Percentiles rank a stretch among this genome's conserved stretches.
phyloP scores from a whole-genome alignment of 495 filamentous ascomycete species.

The Penicillium odoratum region DNA sequence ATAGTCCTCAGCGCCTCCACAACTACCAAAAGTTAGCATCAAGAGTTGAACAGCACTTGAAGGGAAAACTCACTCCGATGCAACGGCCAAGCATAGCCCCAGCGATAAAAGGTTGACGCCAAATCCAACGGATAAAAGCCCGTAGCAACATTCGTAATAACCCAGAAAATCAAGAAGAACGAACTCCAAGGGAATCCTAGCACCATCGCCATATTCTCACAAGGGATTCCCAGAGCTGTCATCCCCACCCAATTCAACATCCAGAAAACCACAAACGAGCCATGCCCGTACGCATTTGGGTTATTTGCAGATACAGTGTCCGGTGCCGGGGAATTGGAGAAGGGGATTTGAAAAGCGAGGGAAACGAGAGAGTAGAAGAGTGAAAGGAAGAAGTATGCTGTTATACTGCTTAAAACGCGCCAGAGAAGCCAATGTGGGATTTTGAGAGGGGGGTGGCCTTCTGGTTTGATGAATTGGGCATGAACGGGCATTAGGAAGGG shows the following conservation, averaged over 20 bases:
- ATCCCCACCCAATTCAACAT: slow-evolving; percentile 75
- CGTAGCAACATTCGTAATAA: slow-evolving; percentile 68
- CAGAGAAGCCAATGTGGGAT: slow-evolving; percentile 61
- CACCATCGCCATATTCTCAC: slow-evolving; percentile 73
- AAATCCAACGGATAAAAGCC: slow-evolving; percentile 64
- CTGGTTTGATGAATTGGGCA: slow-evolving; percentile 51
- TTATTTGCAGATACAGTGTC: slow-evolving; percentile 44
- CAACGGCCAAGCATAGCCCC: slow-evolving; percentile 75
- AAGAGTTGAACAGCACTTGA: not conserved
- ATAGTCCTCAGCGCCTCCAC: slow-evolving; percentile 64
- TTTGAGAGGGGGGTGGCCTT: slow-evolving; percentile 58
- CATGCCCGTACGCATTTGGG: slow-evolving; percentile 59
- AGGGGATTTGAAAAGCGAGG: slow-evolving; percentile 65
- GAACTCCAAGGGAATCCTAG: slow-evolving; percentile 66
- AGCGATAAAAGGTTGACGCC: slow-evolving; percentile 60
- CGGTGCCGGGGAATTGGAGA: slow-evolving; percentile 46
- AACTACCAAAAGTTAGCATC: slow-evolving; percentile 36
- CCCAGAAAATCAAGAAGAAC: slow-evolving; percentile 75
- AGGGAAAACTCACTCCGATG: slow-evolving; percentile 50
- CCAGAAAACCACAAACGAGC: slow-evolving; percentile 69
- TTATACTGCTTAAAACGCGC: slow-evolving; percentile 60
- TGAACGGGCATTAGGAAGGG: slow-evolving; percentile 70
- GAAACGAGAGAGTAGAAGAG: slow-evolving; percentile 66
- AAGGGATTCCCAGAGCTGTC: slow-evolving; percentile 65
- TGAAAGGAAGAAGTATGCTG: slow-evolving; percentile 66